A percentile compares a stretch with the other conserved stretches of the same genome.
phyloP scores from a whole-genome alignment of 495 filamentous ascomycete species.

The Penicillium herquei region DNA sequence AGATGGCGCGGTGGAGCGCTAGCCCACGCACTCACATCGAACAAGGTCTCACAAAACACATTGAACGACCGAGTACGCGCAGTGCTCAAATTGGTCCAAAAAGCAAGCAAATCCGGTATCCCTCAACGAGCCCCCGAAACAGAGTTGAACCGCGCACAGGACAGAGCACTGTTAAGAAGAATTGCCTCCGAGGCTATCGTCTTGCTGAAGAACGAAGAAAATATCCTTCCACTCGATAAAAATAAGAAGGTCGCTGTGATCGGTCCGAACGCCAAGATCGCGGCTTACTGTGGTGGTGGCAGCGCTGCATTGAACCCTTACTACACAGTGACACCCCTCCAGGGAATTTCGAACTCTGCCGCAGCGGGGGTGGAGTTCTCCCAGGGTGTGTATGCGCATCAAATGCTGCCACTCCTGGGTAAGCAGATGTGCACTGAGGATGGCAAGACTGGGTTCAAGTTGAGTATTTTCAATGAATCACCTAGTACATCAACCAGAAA shows the following conservation, averaged over 20 bases:
- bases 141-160: constrained; percentile 59
- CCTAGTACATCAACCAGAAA: constrained; percentile 17
- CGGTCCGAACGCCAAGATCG: constrained; percentile 70
- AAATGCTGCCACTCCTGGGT: constrained; percentile 54
- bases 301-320: constrained; percentile 73
- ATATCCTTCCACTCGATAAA: constrained; percentile 58
- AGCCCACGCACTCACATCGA: constrained; percentile 48
- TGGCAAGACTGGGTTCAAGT: constrained; percentile 50
- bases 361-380: constrained; percentile 39
- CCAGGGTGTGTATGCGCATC: constrained; percentile 58
- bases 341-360: constrained; percentile 46
- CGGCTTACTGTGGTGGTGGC: constrained; percentile 73
- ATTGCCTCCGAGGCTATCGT: constrained; percentile 67
- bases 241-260: constrained; percentile 66
- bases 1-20: constrained; percentile 56
- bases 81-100: constrained; percentile 58
- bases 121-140: constrained; percentile 53
- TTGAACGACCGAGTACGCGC: constrained; percentile 58
- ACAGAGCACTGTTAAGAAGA: constrained; percentile 56
- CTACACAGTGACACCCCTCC: constrained; percentile 64
- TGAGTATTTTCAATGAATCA: constrained; percentile 56
- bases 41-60: constrained; percentile 51
- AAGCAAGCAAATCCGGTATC: constrained; percentile 54
- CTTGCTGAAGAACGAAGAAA: constrained; percentile 69
- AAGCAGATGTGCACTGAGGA: constrained; percentile 28